phyloP scores from a whole-genome alignment of 169 alveolate genomes.

The Plasmodium gaboni region DNA sequence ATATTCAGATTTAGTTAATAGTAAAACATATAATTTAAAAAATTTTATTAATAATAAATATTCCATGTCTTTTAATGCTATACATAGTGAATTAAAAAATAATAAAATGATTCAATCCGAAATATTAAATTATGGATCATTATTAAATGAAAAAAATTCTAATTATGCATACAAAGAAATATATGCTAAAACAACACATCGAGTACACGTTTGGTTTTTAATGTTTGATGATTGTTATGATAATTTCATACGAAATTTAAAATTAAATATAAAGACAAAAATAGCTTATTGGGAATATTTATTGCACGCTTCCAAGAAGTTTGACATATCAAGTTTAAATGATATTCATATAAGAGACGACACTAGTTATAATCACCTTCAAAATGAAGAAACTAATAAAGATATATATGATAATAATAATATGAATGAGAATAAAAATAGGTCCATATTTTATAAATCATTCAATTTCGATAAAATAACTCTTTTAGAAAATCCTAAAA shows the following conservation, averaged over 20 bases:
- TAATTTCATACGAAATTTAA: slow-evolving; percentile 49
- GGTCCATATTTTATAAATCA: slow-evolving; percentile 18
- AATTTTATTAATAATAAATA: slow-evolving; percentile 56
- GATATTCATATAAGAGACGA: not conserved
- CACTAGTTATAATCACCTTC: not conserved
- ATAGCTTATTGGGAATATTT: slow-evolving; percentile 73
- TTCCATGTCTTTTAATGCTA: slow-evolving; percentile 22
- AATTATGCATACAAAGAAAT: slow-evolving; percentile 45
- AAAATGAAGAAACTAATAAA: not conserved
- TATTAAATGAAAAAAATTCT: slow-evolving; percentile 23
- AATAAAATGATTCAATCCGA: slow-evolving; percentile 50
- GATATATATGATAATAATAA: not conserved
- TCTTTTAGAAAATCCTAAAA: slow-evolving; percentile 66
- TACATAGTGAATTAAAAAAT: slow-evolving; percentile 41
- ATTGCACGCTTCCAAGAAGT: slow-evolving; percentile 26
- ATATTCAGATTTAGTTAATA: slow-evolving; percentile 56
- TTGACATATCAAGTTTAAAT: slow-evolving; percentile 24
- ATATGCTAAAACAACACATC: slow-evolving; percentile 66
- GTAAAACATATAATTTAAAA: slow-evolving; percentile 58
- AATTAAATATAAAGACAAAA: slow-evolving; percentile 62
- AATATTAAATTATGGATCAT: slow-evolving; percentile 22
- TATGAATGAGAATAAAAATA: too few species aligned
- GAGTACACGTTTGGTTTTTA: slow-evolving; percentile 72
- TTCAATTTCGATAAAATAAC: slow-evolving; percentile 59
- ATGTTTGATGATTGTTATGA: slow-evolving; percentile 71